phyloP scores from a whole-genome alignment of 345 rosid species.

The Gossypium sturtianum region DNA sequence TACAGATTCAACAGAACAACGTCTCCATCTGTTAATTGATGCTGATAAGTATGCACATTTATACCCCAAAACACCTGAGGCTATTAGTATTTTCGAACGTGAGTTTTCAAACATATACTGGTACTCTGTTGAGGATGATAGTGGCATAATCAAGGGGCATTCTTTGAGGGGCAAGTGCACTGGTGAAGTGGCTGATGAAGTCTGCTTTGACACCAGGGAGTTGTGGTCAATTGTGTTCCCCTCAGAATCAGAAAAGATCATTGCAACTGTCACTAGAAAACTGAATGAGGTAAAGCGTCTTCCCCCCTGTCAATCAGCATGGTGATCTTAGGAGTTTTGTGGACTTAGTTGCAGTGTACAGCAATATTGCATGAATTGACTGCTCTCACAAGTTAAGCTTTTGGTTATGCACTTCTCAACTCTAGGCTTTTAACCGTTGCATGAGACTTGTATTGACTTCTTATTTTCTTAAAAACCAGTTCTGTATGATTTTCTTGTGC shows the following conservation, averaged over 20 bases:
- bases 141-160: constrained; percentile 71
- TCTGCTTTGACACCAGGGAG: constrained; percentile 69
- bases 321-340: not conserved
- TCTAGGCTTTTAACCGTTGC: not conserved
- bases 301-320: not conserved
- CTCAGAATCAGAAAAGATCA: constrained; percentile 77
- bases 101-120: constrained; percentile 79
- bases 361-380: not conserved
- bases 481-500: not conserved
- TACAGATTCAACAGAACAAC: constrained; percentile 89
- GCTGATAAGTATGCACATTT: constrained; percentile 56
- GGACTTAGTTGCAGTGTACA: too few species aligned
- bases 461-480: not conserved
- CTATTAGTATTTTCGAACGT: constrained; percentile 48
- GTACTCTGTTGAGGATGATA: constrained; percentile 72
- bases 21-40: constrained; percentile 79
- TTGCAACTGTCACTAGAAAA: constrained; percentile 59
- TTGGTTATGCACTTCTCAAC: not conserved
- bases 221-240: constrained; percentile 94
- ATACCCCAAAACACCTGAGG: constrained; percentile 76
- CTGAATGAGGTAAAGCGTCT: constrained; percentile 57
- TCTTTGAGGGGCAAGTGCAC: constrained; percentile 51
- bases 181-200: constrained; percentile 54
- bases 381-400: not conserved
- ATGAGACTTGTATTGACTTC: not conserved